These are phyloP conservation scores for Plasmodium sp. DNA, from an alignment of 169 alveolate species.

Conservation along the genomic window DNA sequence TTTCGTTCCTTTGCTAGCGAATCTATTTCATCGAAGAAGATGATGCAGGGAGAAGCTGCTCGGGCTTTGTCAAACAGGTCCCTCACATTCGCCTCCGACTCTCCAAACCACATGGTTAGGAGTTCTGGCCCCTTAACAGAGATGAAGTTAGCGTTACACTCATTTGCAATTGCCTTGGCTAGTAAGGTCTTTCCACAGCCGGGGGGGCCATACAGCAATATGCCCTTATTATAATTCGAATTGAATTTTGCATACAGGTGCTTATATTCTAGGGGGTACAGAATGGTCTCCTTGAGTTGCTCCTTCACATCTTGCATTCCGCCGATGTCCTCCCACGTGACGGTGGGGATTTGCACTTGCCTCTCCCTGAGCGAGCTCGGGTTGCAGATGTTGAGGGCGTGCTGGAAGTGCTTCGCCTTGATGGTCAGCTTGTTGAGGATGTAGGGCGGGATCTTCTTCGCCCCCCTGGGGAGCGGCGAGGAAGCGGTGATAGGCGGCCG, in stretches of 20 bases:
- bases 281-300: constrained; percentile 88
- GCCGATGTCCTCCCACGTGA: constrained; percentile 95
- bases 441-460: constrained; percentile 74
- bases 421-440: constrained; percentile 79
- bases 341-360: constrained; percentile 94
- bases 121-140: constrained; percentile 90
- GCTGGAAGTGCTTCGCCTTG: constrained; percentile 87
- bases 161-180: constrained; percentile 94
- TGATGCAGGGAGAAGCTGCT: constrained; percentile 92
- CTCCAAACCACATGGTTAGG: constrained; percentile 88
- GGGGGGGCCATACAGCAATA: constrained; percentile 94
- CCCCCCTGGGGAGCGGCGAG: not conserved
- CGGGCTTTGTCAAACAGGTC: constrained; percentile 87
- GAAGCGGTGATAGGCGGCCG: too few relatives aligned
- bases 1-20: constrained; percentile 95
- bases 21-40: constrained; percentile 99
- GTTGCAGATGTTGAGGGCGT: constrained; percentile 91
- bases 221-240: constrained; percentile 88
- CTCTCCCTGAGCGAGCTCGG: constrained; percentile 95
- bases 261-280: constrained; percentile 87
- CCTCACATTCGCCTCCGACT: constrained; percentile 86
- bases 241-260: constrained; percentile 86
- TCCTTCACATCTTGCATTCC: constrained; percentile 91
- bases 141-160: constrained; percentile 90
- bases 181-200: constrained; percentile 96